Evolutionary conservation across 768 basidiomycete species (phyloP), one percentile per base, ranked within the genome.

Genomic region (Boletus huronensis): DNA sequence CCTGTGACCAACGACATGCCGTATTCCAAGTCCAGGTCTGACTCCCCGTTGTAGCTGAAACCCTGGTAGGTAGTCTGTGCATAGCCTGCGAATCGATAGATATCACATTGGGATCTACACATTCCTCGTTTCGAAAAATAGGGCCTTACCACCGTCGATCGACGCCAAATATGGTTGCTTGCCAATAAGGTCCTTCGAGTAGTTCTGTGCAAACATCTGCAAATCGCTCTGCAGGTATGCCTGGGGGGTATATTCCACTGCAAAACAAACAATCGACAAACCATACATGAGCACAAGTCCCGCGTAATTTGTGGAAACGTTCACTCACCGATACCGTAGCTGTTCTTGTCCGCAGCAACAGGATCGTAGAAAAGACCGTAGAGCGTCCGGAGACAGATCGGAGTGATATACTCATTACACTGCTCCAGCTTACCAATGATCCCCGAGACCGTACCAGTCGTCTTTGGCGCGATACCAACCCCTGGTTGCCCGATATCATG

Each of bases 191-290:
- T 62, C 63, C 1, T 26, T 50, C 35, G 45, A 68, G 42, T 41
- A 58, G 29, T 57, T 61, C 38, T 8, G 50, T 4, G 71, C 70
- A 36, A 74, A 75, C 67, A 74, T 53, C 19, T 71, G 38, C n/a
- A 72, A 36, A 52, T 73, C 73, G 17, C 60, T 59, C 13, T 59
- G 55, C 23, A 71, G 47, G 47, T 64, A 72, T 14, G 70, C 64
- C 50, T 68, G 58, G 10, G 73, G 74, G 6, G 70, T 64, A 52
- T 65, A 74, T 49, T 75, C 74, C 50, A 65, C 72, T 72, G 53
- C 6, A 34, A 3, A 10, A 31, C 42, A 16, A 31, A 38, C 58
- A n/a, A 47, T 10, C 21, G 40, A 16, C 19, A 46, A 44, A n/a
- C 13, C 2, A 29, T 6, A 21, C 19, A 19, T 50, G 26, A 61